Percentiles rank a stretch among this genome's conserved stretches.
These are phyloP conservation scores for Phytophthora citrophthora DNA, from an alignment of 352 stramenopile species.

Conservation along the genomic window DNA sequence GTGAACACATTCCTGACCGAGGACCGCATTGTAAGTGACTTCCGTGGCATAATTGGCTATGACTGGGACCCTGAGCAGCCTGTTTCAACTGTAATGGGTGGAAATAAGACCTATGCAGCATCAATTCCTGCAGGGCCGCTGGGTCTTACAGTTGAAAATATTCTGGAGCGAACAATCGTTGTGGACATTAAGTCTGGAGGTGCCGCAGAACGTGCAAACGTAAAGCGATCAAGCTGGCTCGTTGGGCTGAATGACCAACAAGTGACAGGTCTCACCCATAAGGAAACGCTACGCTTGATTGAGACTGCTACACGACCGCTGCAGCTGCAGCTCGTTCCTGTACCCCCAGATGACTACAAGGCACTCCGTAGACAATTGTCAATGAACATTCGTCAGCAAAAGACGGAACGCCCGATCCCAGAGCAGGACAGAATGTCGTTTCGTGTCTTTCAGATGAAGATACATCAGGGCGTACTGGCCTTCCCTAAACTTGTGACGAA, in stretches of 20 bases:
- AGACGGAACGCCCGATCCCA: conserved; percentile 81
- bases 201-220: conserved; percentile 70
- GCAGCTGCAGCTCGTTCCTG: conserved; percentile 72
- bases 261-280: conserved; percentile 86
- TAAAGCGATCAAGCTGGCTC: conserved; percentile 88
- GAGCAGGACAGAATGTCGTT: conserved; percentile 89
- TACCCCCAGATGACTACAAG: conserved; percentile 80
- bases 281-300: conserved; percentile 86
- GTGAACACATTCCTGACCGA: conserved; percentile 88
- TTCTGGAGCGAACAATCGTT: conserved; percentile 87
- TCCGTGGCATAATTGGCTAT: conserved; percentile 73
- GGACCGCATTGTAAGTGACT: conserved; percentile 80
- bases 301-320: conserved; percentile 76
- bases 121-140: conserved; percentile 83
- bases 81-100: conserved; percentile 53
- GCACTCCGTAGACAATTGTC: conserved; percentile 74
- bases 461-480: conserved; percentile 77
- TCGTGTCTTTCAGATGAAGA: conserved; percentile 86
- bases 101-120: conserved; percentile 59
- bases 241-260: conserved; percentile 77
- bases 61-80: conserved; percentile 68
- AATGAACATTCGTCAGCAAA: conserved; percentile 87
- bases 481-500: conserved; percentile 73
- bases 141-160: conserved; percentile 90
- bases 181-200: conserved; percentile 88